A percentile compares a stretch with the other conserved stretches of the same genome.
These are phyloP conservation scores for Teratosphaeria viscida DNA, from an alignment of 2,329 filamentous ascomycete species.

Conservation along the genomic window DNA sequence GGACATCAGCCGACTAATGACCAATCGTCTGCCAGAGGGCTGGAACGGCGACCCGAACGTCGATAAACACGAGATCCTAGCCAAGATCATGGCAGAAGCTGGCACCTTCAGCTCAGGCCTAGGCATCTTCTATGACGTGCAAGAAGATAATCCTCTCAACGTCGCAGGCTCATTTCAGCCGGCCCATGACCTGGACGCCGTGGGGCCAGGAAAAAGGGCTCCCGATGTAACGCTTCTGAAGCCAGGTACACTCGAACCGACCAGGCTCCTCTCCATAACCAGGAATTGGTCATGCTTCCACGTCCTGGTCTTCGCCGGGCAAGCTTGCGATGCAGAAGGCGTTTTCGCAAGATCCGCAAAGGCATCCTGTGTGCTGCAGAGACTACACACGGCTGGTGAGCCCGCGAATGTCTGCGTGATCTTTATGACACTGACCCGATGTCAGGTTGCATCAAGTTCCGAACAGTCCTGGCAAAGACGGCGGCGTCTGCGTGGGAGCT, in stretches of 20 bases:
- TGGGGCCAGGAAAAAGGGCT: conserved; percentile 34
- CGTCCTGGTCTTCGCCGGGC: conserved; percentile 33
- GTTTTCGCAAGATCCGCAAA: background rate
- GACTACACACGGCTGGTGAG: conserved; percentile 5
- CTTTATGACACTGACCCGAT: background rate
- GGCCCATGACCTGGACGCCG: background rate
- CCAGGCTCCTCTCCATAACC: conserved; percentile 35
- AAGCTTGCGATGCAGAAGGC: conserved; percentile 13
- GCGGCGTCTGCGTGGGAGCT: conserved; percentile 23
- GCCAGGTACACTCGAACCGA: conserved; percentile 35
- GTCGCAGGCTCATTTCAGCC: conserved; percentile 2
- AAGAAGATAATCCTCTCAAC: conserved; percentile 4
- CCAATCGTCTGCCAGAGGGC: conserved; percentile 11
- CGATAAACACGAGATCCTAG: conserved; percentile 11
- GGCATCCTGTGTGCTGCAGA: conserved; percentile 3
- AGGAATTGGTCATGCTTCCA: conserved; percentile 35
- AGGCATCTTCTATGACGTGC: conserved; percentile 12
- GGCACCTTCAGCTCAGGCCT: conserved; percentile 15
- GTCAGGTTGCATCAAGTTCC: conserved; percentile 13
- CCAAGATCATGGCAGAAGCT: conserved; percentile 11
- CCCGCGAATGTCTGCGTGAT: background rate
- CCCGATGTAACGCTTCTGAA: conserved; percentile 38
- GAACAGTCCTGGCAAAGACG: conserved; percentile 20
- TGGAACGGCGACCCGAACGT: conserved; percentile 10
- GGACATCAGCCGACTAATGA: conserved; percentile 14